These are phyloP conservation scores for Boletus pseudo-olivaceus DNA, from an alignment of 768 basidiomycete species.

Conservation along the genomic window DNA sequence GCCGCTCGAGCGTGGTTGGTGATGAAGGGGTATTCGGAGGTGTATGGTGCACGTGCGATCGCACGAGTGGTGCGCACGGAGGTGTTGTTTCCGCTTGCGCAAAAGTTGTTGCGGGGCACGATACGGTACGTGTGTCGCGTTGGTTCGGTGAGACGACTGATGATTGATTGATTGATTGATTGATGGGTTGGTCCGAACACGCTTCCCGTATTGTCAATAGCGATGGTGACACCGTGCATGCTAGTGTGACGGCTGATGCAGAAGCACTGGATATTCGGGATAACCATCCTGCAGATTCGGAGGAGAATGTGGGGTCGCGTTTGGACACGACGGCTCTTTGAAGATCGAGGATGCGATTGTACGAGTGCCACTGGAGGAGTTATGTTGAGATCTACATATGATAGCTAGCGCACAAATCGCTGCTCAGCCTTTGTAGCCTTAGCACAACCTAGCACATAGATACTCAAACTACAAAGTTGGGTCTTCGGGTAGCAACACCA, in stretches of 20 bases:
- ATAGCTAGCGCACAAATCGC: not conserved
- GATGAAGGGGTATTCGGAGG: conserved; percentile 72
- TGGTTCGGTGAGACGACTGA: not conserved
- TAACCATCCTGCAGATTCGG: conserved; percentile 53
- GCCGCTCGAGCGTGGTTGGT: conserved; percentile 67
- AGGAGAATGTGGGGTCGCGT: conserved; percentile 1
- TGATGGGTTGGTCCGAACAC: not conserved
- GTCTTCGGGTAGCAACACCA: not conserved
- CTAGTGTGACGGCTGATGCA: conserved; percentile 45
- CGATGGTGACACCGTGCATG: conserved; percentile 62
- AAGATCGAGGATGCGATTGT: not conserved
- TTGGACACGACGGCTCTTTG: not conserved
- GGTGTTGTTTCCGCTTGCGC: conserved; percentile 79
- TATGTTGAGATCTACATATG: not conserved
- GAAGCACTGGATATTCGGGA: conserved; percentile 53
- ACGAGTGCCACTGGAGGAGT: not conserved
- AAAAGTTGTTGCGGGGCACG: conserved; percentile 73
- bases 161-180: not conserved
- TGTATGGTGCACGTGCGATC: conserved; percentile 86
- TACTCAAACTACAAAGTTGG: not conserved
- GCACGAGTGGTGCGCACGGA: conserved; percentile 81
- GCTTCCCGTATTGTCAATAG: conserved; percentile 22
- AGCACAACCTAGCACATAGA: too few relatives aligned
- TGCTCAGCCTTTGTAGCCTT: not conserved
- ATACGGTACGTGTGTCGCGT: conserved; percentile 49